Evolutionary conservation across 2,329 filamentous ascomycete genomes (phyloP).

Genomic region (Claviceps maximensis): DNA sequence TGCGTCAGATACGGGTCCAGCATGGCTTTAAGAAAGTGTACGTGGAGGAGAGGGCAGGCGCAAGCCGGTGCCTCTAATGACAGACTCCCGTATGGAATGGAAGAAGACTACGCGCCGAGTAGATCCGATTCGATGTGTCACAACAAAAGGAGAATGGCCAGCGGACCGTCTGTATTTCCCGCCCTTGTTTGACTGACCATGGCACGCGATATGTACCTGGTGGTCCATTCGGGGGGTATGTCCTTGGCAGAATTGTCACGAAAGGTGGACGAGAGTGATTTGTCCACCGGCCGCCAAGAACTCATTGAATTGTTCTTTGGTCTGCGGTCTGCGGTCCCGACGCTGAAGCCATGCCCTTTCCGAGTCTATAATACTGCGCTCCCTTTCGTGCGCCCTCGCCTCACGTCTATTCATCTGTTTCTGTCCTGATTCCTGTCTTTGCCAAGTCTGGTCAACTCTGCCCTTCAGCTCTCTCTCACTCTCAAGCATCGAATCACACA

Average conservation of each 20-base stretch:
- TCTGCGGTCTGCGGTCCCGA: not conserved
- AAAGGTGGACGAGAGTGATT: not conserved
- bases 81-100: too few relatives aligned
- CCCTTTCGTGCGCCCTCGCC: not conserved
- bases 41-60: not conserved
- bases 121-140: not conserved
- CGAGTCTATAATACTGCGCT: not conserved
- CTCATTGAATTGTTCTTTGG: not conserved
- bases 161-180: not conserved
- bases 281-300: not conserved
- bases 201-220: not conserved
- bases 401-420: not conserved
- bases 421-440: not conserved
- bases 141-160: not conserved
- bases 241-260: not conserved
- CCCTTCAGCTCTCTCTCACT: not conserved
- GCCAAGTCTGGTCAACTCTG: not conserved
- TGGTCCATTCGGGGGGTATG: not conserved
- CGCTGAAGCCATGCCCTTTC: not conserved
- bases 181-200: not conserved
- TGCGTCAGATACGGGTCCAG: conserved; percentile 1
- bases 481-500: not conserved
- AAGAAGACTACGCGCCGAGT: too few relatives aligned
- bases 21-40: conserved; percentile 1
- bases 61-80: not conserved